phyloP scores from a whole-genome alignment of 129 eudicot genomes.

The Arctium lappa region DNA sequence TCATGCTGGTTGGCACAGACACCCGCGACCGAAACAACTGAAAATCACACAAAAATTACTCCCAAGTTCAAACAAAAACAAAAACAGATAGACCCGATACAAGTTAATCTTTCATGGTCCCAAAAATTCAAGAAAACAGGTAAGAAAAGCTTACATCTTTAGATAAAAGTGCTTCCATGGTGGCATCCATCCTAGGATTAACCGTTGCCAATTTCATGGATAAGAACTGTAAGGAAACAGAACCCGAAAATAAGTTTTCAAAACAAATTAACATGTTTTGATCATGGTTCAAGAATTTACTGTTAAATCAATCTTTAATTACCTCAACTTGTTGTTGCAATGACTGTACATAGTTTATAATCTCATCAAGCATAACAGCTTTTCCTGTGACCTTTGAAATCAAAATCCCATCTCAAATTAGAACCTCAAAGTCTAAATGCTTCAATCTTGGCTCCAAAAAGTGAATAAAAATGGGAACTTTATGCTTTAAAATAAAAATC shows the following conservation, averaged over 20 bases:
- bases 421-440: background rate
- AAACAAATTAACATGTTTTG: background rate
- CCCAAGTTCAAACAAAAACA: background rate
- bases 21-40: conserved; percentile 54
- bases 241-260: conserved; percentile 1
- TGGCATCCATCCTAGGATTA: conserved; percentile 73
- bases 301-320: conserved; percentile 13
- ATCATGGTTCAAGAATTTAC: background rate
- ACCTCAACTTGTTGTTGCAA: conserved; percentile 91
- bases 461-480: background rate
- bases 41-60: background rate
- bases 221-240: conserved; percentile 52
- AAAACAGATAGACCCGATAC: background rate
- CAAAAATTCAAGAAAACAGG: background rate
- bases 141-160: conserved; percentile 59
- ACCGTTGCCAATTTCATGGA: conserved; percentile 91
- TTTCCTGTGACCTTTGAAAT: conserved; percentile 66
- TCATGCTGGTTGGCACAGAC: conserved; percentile 36
- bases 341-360: conserved; percentile 85
- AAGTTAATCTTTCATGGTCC: background rate
- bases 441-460: background rate
- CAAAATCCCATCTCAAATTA: conserved; percentile 17
- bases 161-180: conserved; percentile 65
- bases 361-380: conserved; percentile 95
- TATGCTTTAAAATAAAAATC: background rate